Conservation (phyloP, 805 yeast genomes). For the Candida jianshihensis region DNA sequence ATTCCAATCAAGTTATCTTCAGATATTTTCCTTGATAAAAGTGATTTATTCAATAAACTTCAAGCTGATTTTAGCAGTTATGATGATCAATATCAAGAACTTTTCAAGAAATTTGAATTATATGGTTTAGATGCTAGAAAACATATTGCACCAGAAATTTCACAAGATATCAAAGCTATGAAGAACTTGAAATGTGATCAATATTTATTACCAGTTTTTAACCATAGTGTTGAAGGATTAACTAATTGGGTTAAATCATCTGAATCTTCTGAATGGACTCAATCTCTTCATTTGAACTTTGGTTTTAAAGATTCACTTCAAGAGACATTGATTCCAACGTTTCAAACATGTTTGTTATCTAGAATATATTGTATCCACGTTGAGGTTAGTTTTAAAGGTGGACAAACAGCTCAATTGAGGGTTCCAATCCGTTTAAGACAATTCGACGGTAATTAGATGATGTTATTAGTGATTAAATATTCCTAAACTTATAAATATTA, state of each 20-base stretch:
- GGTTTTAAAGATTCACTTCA: conserved; percentile 34
- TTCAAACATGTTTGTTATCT: conserved; percentile 57
- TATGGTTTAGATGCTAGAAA: conserved; percentile 3
- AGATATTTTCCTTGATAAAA: conserved; percentile 22
- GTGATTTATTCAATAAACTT: conserved; percentile 14
- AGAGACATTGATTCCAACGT: conserved; percentile 51
- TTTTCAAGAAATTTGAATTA: conserved; percentile 10
- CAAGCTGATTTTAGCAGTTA: conserved; percentile 18
- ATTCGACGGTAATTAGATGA: conserved; percentile 12
- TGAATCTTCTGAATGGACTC: not conserved
- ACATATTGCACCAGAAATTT: conserved; percentile 9
- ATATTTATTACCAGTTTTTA: conserved; percentile 3
- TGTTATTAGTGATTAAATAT: too few species aligned
- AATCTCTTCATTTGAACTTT: conserved; percentile 33
- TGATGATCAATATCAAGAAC: conserved; percentile 8
- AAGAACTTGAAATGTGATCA: conserved; percentile 11
- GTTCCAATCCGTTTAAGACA: conserved; percentile 33
- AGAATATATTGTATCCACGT: conserved; percentile 50
- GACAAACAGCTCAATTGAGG: conserved; percentile 25
- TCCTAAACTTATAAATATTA: not conserved
- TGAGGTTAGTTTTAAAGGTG: conserved; percentile 29
- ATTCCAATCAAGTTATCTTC: conserved; percentile 36
- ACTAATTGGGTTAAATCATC: conserved; percentile 17
- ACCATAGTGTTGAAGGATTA: conserved; percentile 18
- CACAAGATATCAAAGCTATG: conserved; percentile 17